Evolutionary conservation across 2,329 filamentous ascomycete species (phyloP).

Genomic region (Chaetomium globosum): DNA sequence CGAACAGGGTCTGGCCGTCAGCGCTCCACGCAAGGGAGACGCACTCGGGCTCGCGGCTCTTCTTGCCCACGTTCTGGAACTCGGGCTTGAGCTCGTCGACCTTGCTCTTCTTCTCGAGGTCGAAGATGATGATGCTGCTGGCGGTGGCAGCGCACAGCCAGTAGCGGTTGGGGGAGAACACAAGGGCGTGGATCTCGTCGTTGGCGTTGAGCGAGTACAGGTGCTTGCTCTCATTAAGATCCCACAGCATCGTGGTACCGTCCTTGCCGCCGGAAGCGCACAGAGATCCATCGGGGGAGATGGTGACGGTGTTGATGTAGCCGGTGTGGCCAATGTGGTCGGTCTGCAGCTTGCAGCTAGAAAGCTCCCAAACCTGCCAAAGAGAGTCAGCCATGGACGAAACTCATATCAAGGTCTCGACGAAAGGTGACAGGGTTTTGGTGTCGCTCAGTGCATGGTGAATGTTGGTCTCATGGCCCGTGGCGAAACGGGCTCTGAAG

Average conservation of each 20-base stretch:
- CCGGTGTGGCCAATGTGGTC: constrained; percentile 99
- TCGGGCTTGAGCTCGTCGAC: constrained; percentile 99
- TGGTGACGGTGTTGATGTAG: constrained; percentile 99
- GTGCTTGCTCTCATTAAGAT: constrained; percentile 99
- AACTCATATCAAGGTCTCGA: neutral
- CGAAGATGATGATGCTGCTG: constrained; percentile 99
- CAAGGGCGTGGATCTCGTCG: constrained; percentile 99
- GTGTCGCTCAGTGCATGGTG: constrained; percentile 71
- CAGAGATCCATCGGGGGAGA: constrained; percentile 98
- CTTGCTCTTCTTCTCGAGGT: constrained; percentile 99
- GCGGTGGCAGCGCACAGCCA: constrained; percentile 99
- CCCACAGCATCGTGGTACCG: constrained; percentile 99
- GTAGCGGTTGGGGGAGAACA: constrained; percentile 99
- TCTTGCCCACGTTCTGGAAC: constrained; percentile 94
- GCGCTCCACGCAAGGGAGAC: constrained; percentile 96
- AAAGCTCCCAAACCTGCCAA: constrained; percentile 94
- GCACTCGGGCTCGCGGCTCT: constrained; percentile 98
- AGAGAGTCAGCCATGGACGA: constrained; percentile 22
- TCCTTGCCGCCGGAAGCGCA: constrained; percentile 99
- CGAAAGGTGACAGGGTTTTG: constrained; percentile 11
- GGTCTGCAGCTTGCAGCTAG: constrained; percentile 98
- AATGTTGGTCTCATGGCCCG: constrained; percentile 94
- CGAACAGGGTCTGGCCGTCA: constrained; percentile 98
- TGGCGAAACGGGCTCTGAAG: constrained; percentile 87
- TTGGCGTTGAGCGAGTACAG: constrained; percentile 99